Conservation (phyloP, 805 yeast genomes). For the Ogataea naganishii region DNA sequence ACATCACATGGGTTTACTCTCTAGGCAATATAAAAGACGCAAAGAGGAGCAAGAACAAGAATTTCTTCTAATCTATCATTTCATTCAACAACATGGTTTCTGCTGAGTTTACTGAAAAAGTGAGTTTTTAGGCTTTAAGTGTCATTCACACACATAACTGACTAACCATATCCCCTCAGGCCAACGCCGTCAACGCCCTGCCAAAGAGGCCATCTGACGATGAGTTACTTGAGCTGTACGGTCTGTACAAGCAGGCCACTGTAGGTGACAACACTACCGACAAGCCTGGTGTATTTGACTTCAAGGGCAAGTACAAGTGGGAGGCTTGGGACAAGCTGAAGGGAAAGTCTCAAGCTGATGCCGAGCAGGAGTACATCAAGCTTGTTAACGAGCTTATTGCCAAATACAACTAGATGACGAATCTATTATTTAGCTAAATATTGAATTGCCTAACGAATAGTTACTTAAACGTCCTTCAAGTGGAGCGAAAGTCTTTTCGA, state of each 20-base stretch:
- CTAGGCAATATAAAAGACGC: too few species aligned
- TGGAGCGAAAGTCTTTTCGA: not conserved
- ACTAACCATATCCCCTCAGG: conserved; percentile 30
- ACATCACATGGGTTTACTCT: too few species aligned
- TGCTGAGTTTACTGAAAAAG: conserved; percentile 26
- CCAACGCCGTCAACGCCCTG: conserved; percentile 69
- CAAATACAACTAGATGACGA: conserved; percentile 29
- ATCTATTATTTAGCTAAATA: conserved; percentile 2
- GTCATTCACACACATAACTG: not conserved
- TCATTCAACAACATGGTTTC: conserved; percentile 25
- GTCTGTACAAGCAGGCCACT: conserved; percentile 93
- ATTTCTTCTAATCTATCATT: too few species aligned
- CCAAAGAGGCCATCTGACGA: conserved; percentile 77
- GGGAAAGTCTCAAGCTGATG: conserved; percentile 84
- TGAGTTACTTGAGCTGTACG: conserved; percentile 81
- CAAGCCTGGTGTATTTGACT: conserved; percentile 87
- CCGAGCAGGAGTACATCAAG: conserved; percentile 73
- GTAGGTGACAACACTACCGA: conserved; percentile 85
- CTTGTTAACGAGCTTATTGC: conserved; percentile 56
- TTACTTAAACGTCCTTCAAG: not conserved
- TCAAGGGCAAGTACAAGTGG: conserved; percentile 97
- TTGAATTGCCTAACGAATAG: not conserved
- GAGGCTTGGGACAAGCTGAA: conserved; percentile 87
- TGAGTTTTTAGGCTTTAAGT: conserved; percentile 9
- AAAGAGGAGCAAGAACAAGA: too few species aligned